These are phyloP conservation scores for Tuber aestivum DNA, from an alignment of 495 filamentous ascomycete genomes.

Conservation along the genomic window DNA sequence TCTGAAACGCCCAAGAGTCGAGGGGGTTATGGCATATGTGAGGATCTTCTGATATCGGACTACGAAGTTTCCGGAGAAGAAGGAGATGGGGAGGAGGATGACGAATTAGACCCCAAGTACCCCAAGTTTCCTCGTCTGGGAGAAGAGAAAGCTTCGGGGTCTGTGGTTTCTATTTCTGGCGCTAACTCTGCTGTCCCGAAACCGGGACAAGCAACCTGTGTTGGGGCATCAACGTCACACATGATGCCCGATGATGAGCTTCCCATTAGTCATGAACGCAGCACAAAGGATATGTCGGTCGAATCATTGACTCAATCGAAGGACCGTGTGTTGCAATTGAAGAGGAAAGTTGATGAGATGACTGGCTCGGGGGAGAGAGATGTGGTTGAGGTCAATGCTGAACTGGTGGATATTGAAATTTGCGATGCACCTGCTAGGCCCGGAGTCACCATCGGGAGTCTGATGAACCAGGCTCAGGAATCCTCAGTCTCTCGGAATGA, in stretches of 20 bases:
- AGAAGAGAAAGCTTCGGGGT: conserved; percentile 34
- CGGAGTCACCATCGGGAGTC: conserved; percentile 33
- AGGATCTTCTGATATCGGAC: conserved; percentile 2
- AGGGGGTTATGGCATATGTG: conserved; percentile 34
- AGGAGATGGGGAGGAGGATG: conserved; percentile 28
- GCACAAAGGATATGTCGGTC: conserved; percentile 34
- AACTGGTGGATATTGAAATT: conserved; percentile 18
- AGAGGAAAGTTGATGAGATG: conserved; percentile 32
- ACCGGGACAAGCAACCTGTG: conserved; percentile 26
- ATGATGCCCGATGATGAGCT: conserved; percentile 30
- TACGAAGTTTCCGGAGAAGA: conserved; percentile 18
- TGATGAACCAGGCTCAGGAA: conserved; percentile 38
- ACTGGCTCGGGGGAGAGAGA: conserved; percentile 25
- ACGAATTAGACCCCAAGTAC: conserved; percentile 25
- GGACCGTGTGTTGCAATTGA: conserved; percentile 29
- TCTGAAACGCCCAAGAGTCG: conserved; percentile 25
- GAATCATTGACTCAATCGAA: conserved; percentile 20
- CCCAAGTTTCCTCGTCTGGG: conserved; percentile 27
- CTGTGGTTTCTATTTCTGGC: conserved; percentile 23
- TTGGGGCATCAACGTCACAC: conserved; percentile 34
- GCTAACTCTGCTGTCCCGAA: conserved; percentile 11
- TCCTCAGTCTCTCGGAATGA: conserved; percentile 12
- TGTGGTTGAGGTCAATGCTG: conserved; percentile 10
- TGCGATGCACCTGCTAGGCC: conserved; percentile 22
- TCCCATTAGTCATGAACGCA: conserved; percentile 35